These are phyloP conservation scores for Tolypocladium nubicola DNA, from an alignment of 2,329 filamentous ascomycete genomes.

Conservation along the genomic window DNA sequence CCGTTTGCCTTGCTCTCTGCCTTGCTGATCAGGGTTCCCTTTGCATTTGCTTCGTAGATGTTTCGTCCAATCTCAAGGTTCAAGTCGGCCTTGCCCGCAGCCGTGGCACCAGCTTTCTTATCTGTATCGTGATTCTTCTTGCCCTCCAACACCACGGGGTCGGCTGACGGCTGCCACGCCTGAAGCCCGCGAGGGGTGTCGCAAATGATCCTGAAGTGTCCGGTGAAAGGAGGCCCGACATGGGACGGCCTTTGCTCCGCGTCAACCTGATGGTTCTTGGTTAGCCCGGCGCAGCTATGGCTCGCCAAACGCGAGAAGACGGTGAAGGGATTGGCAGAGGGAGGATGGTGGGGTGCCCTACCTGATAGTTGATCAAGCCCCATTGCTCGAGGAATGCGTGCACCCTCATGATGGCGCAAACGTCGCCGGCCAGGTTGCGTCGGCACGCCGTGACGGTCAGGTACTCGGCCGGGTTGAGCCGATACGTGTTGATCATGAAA, in stretches of 20 bases:
- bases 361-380: conserved; percentile 98
- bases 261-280: conserved; percentile 58
- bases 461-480: conserved; percentile 90
- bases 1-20: conserved; percentile 65
- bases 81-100: conserved; percentile 64
- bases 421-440: conserved; percentile 89
- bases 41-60: conserved; percentile 87
- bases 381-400: conserved; percentile 97
- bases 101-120: conserved; percentile 53
- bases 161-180: conserved; percentile 84
- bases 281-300: neutral
- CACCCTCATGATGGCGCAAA: conserved; percentile 98
- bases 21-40: conserved; percentile 61
- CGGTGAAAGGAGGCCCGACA: conserved; percentile 92
- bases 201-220: conserved; percentile 91
- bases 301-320: neutral
- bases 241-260: conserved; percentile 90
- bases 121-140: conserved; percentile 60
- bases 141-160: conserved; percentile 54
- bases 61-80: conserved; percentile 92
- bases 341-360: conserved; percentile 25
- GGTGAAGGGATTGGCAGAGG: neutral
- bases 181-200: conserved; percentile 93
- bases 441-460: conserved; percentile 93
- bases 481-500: conserved; percentile 99